phyloP scores from a whole-genome alignment of 495 filamentous ascomycete genomes.

The Penicillium alfredii region DNA sequence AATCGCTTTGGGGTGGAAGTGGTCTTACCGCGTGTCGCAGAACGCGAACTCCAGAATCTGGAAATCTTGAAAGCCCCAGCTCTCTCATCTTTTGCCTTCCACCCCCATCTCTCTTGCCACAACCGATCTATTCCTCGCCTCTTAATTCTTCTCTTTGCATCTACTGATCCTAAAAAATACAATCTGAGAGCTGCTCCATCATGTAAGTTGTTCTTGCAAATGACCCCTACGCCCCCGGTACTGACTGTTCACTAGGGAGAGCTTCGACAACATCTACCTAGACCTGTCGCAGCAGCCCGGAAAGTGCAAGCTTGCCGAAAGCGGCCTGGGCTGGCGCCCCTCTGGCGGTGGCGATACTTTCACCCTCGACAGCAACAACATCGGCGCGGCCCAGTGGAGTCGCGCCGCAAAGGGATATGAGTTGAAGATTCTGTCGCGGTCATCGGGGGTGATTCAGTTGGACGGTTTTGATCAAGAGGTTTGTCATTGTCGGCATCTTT shows the following conservation, averaged over 20 bases:
- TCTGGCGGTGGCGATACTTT: slow-evolving; percentile 82
- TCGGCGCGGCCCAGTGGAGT: slow-evolving; percentile 88
- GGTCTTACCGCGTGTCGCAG: slow-evolving; percentile 27
- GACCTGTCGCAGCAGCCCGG: slow-evolving; percentile 86
- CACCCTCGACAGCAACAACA: slow-evolving; percentile 77
- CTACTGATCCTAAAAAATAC: not conserved
- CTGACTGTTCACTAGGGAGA: slow-evolving; percentile 58
- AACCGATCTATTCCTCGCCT: not conserved
- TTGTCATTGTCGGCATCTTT: slow-evolving; percentile 8
- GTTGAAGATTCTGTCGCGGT: slow-evolving; percentile 78
- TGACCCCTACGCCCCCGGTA: slow-evolving; percentile 3
- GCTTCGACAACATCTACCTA: slow-evolving; percentile 92
- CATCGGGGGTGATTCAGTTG: slow-evolving; percentile 80
- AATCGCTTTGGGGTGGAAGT: slow-evolving; percentile 21
- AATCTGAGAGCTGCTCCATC: slow-evolving; percentile 27
- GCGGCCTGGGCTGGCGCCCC: slow-evolving; percentile 91
- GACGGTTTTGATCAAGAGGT: slow-evolving; percentile 95
- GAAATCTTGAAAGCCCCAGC: slow-evolving; percentile 23
- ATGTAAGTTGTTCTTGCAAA: slow-evolving; percentile 28
- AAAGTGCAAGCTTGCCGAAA: slow-evolving; percentile 89
- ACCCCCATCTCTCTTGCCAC: slow-evolving; percentile 1
- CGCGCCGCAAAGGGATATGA: slow-evolving; percentile 88
- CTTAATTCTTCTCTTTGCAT: not conserved
- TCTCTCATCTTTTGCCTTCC: slow-evolving; percentile 1
- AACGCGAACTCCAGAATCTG: slow-evolving; percentile 33